A percentile compares a stretch with the other conserved stretches of the same genome.
Evolutionary conservation across 805 yeast species (phyloP).

Genomic region (Sporopachydermia quercuum): DNA sequence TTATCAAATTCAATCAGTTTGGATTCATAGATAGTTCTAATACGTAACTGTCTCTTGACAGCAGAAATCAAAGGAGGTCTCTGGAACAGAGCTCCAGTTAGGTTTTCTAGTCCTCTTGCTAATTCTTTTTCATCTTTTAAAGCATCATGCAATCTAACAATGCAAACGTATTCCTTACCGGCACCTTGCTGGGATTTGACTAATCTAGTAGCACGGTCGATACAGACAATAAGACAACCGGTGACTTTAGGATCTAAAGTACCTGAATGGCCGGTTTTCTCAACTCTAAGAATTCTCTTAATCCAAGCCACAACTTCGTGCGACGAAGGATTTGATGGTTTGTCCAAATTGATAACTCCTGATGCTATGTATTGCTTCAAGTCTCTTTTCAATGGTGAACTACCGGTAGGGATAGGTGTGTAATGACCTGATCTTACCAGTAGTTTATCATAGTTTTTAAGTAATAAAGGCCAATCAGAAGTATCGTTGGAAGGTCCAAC

Average conservation of each 20-base stretch:
- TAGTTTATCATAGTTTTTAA: constrained; percentile 87
- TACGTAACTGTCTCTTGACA: constrained; percentile 97
- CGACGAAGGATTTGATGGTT: constrained; percentile 95
- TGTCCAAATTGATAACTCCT: constrained; percentile 94
- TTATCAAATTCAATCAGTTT: constrained; percentile 92
- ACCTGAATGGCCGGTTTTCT: constrained; percentile 98
- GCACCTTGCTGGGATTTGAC: constrained; percentile 99
- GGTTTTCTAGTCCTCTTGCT: constrained; percentile 76
- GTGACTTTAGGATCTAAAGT: constrained; percentile 98
- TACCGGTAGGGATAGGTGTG: constrained; percentile 93
- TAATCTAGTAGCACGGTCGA: constrained; percentile 94
- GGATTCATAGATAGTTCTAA: constrained; percentile 93
- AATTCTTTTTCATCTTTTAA: constrained; percentile 81
- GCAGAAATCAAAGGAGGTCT: constrained; percentile 99
- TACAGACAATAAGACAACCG: constrained; percentile 95
- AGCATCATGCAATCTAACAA: constrained; percentile 89
- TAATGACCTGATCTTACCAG: constrained; percentile 94
- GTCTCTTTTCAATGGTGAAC: constrained; percentile 90
- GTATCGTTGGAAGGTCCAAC: constrained; percentile 66
- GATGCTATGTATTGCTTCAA: constrained; percentile 77
- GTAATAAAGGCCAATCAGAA: constrained; percentile 86
- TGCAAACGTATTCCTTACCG: constrained; percentile 98
- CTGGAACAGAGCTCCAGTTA: constrained; percentile 97
- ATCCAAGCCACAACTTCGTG: constrained; percentile 99
- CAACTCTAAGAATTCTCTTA: constrained; percentile 86